Evolutionary conservation across 164 flowering plant genomes (phyloP).

Genomic region (Malania oleifera): DNA sequence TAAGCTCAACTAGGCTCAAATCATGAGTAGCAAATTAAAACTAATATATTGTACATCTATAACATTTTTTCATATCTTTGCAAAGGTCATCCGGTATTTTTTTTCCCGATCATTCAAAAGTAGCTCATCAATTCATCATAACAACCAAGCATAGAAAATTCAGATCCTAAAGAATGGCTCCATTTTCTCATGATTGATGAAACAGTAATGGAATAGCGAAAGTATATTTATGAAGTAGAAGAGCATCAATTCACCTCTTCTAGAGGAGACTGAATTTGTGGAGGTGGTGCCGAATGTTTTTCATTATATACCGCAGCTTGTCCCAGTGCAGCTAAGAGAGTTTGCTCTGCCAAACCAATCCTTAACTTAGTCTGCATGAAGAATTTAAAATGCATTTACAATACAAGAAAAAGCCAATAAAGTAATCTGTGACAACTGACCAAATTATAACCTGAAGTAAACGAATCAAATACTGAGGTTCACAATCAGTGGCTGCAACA

Average conservation of each 20-base stretch:
- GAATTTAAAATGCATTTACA: neutral
- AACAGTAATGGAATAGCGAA: too few species aligned
- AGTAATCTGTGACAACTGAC: neutral
- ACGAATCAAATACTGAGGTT: constrained; percentile 86
- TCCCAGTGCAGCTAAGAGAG: constrained; percentile 80
- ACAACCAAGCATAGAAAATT: too few species aligned
- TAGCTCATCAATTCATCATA: too few species aligned
- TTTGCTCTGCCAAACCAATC: constrained; percentile 91
- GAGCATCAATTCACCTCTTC: constrained; percentile 65
- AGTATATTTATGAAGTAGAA: neutral
- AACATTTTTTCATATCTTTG: too few species aligned
- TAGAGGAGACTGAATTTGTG: constrained; percentile 54
- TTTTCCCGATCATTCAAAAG: too few species aligned
- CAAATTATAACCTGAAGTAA: constrained; percentile 71
- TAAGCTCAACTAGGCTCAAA: too few species aligned
- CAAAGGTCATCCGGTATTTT: too few species aligned
- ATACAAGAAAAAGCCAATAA: constrained; percentile 7
- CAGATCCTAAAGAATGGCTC: too few species aligned
- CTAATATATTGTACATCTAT: too few species aligned
- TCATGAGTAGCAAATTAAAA: too few species aligned
- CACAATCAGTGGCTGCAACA: constrained; percentile 95
- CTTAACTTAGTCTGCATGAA: constrained; percentile 73
- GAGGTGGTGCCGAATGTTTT: constrained; percentile 50
- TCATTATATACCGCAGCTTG: constrained; percentile 84
- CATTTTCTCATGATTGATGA: neutral